Base-by-base conservation (phyloP, 2,329 filamentous ascomycete species). In the Cladosporium velox region DNA sequence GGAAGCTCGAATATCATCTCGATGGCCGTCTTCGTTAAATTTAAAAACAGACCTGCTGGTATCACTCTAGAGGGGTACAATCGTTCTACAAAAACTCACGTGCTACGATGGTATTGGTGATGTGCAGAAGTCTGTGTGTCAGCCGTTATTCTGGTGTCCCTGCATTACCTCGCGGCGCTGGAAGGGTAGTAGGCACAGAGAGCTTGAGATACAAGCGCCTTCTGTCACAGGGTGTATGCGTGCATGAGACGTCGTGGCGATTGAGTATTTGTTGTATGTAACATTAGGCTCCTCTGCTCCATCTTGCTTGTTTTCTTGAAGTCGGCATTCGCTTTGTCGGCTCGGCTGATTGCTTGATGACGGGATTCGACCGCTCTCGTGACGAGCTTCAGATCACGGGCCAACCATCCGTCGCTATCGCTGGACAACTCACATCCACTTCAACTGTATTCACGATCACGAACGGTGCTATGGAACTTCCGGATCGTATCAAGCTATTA, bases 391-490 rank as follows among this genome's bases (percentile, higher is more conserved):
- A 55, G 30, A 30, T 30, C 41, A 47, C 41, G 41, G 41, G 10
- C 41, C 41, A 47, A 11, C 52, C 52, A 55, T 14, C 52, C 52
- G n/a, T 55, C 28, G 52, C 52, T 55, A 55, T 55, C 52, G 52
- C 30, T 32, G 52, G 32, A 30, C 15, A 34, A 18, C 52, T 30
- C n/a, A 47, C 41, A 47, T 3, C 41, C 41, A 47, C 41, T 47
- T 12, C 41, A 47, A 47, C 41, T 21, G 10, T 4, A 3, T 11
- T 47, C 10, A 47, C 41, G n/a, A 8, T 47, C n/a, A 24, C 15
- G 41, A 21, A 47, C 41, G 41, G n/a, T 47, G 41, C 41, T 47
- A 47, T 47, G 41, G 41, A 47, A 47, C n/a, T 47, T 4, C 41
- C 41, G 3, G 41, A 24, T 21, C n/a, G 4, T 12, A 47, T 47